A percentile compares a stretch with the other conserved stretches of the same genome.
Conservation (phyloP, 2,329 filamentous ascomycete genomes). For the Colletotrichum siamense region DNA sequence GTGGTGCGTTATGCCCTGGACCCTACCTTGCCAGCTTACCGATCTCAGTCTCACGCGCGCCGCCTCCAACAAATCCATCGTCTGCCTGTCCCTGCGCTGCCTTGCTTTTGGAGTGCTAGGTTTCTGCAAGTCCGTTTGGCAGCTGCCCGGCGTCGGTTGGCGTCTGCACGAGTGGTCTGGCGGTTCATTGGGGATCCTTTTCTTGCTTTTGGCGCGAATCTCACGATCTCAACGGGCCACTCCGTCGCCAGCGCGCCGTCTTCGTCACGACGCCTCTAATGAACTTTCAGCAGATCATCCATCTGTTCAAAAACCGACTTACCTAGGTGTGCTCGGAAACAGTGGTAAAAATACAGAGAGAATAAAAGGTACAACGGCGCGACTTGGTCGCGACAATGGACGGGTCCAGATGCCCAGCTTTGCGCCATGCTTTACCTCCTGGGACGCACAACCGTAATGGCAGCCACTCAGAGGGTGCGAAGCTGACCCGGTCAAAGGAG, state of each 20-base stretch:
- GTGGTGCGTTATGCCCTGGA: background rate
- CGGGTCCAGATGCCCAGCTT: background rate
- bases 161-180: background rate
- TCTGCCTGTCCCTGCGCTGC: constrained; percentile 4
- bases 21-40: background rate
- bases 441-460: background rate
- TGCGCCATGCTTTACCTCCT: constrained; percentile 1
- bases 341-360: background rate
- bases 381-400: background rate
- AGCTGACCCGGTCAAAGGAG: constrained; percentile 4
- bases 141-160: background rate
- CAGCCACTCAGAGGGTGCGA: background rate
- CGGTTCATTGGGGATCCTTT: background rate
- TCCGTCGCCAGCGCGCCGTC: background rate
- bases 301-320: background rate
- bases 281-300: background rate
- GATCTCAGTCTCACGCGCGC: background rate
- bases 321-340: background rate
- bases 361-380: background rate
- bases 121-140: background rate
- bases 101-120: background rate
- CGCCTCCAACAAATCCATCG: background rate
- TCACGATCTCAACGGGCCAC: background rate
- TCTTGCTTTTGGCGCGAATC: background rate
- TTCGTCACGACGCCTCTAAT: background rate